Evolutionary conservation across 495 filamentous ascomycete genomes (phyloP), one percentile per base, ranked within the genome.

Genomic region (Lichenothelia convexa): DNA sequence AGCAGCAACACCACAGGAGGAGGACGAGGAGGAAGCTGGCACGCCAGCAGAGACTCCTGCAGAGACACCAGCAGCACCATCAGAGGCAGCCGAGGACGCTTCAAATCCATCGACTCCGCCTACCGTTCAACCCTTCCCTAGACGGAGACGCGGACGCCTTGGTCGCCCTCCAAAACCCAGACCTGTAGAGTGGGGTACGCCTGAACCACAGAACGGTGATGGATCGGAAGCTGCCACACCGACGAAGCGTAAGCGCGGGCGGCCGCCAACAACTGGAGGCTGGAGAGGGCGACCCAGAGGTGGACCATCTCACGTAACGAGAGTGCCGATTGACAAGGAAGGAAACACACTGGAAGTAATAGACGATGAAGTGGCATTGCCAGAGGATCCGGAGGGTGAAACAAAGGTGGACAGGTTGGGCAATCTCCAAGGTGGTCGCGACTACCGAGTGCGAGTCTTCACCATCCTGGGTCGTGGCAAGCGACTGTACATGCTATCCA

Each of bases 401-500:
- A 70, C 71, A 32, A 97, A 97, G 58, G 89, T 97, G 5, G 80
- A 92, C 55, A 82, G 84, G 54, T 59, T 78, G 40, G 89, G 89
- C 15, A 68, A 78, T 35, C 67, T 97, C 1, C 65, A 71, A 30
- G 86, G 71, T 4, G 83, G 75, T 6, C 69, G 89, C 45, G 81
- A 94, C 45, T 97, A 95, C 50, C 75, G 91, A 34, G 92, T 92
- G 46, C 77, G 89, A 30, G 87, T 81, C 2, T 97, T 97, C 53
- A 92, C 74, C 20, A 78, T 97, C 34, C 63, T 71, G 18, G 81
- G 79, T 32, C 74, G 85, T 32, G 81, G 74, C n/a, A 68, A 89
- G 19, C 60, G 83, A 17, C 69, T 91, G 12, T 97, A 97, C 70
- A 97, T 97, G 89, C 62, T 97, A 48, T 93, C 85, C 1, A 97